Evolutionary conservation across 2,329 filamentous ascomycete species (phyloP).

Genomic region (Didymella sp.): DNA sequence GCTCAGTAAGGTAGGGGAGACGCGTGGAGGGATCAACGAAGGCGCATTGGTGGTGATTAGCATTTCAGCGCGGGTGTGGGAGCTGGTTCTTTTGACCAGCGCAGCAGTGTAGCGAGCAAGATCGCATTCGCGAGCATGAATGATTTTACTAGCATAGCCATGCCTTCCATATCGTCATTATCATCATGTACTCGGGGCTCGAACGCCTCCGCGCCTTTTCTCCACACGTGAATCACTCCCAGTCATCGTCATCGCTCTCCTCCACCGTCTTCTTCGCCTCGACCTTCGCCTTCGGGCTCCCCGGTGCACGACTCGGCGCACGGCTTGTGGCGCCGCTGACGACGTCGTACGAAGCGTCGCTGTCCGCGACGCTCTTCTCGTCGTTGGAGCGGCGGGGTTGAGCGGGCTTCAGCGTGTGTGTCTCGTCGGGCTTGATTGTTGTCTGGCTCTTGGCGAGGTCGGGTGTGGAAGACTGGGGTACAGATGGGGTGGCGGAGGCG

Average conservation of each 20-base stretch:
- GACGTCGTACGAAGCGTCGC: slow-evolving; percentile 94
- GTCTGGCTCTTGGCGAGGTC: slow-evolving; percentile 46
- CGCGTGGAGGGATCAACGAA: no score
- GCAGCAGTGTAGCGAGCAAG: no score
- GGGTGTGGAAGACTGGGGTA: slow-evolving; percentile 20
- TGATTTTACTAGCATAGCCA: no score
- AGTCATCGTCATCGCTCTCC: slow-evolving; percentile 73
- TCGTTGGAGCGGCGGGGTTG: slow-evolving; percentile 71
- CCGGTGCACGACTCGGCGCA: slow-evolving; percentile 60
- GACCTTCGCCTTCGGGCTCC: slow-evolving; percentile 63
- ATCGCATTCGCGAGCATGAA: no score
- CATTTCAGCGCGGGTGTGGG: no score
- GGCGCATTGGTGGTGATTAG: no score
- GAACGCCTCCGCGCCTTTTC: not conserved
- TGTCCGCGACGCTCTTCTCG: slow-evolving; percentile 83
- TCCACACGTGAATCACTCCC: slow-evolving; percentile 66
- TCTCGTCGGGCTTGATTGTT: slow-evolving; percentile 47
- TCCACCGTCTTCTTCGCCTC: slow-evolving; percentile 54
- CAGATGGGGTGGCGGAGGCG: slow-evolving; percentile 2
- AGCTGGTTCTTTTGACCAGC: no score
- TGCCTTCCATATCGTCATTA: no score
- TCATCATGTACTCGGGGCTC: no score
- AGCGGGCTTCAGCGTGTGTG: slow-evolving; percentile 62
- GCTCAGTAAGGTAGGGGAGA: no score
- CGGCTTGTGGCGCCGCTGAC: slow-evolving; percentile 79